These are phyloP conservation scores for Serendipita sp. DNA, from an alignment of 1,284 basidiomycete species.

Conservation along the genomic window DNA sequence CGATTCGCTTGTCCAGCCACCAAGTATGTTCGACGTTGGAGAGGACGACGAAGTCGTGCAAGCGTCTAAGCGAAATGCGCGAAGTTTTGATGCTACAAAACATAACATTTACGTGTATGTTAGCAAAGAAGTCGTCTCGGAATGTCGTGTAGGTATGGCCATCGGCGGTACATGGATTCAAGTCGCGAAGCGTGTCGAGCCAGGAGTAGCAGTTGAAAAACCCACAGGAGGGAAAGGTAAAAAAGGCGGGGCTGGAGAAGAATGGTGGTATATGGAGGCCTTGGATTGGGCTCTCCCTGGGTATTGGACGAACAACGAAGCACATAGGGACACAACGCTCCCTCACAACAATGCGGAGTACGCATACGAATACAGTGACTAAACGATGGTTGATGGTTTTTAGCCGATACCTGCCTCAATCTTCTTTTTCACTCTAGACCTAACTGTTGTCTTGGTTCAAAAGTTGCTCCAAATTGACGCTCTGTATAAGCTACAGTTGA, in stretches of 20 bases:
- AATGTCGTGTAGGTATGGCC: constrained; percentile 37
- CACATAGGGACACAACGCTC: background rate
- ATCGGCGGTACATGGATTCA: constrained; percentile 49
- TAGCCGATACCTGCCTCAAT: background rate
- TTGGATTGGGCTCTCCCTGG: constrained; percentile 12
- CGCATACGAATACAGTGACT: background rate
- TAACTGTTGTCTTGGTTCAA: background rate
- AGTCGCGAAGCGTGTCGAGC: constrained; percentile 28
- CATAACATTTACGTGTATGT: constrained; percentile 44
- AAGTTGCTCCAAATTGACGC: background rate
- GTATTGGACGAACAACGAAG: background rate
- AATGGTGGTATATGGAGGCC: constrained; percentile 33
- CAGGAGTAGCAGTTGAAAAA: constrained; percentile 10
- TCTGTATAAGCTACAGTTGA: background rate
- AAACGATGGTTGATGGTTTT: background rate
- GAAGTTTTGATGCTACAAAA: constrained; percentile 32
- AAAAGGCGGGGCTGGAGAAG: constrained; percentile 20
- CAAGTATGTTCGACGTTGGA: constrained; percentile 30
- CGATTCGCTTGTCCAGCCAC: constrained; percentile 25
- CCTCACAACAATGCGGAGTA: background rate
- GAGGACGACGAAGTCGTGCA: constrained; percentile 11
- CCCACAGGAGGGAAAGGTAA: constrained; percentile 16
- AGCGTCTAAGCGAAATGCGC: background rate
- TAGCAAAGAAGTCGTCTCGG: constrained; percentile 29
- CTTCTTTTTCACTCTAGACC: background rate